Conservation (phyloP, 2,329 filamentous ascomycete species). For the Penicillium decumbens region DNA sequence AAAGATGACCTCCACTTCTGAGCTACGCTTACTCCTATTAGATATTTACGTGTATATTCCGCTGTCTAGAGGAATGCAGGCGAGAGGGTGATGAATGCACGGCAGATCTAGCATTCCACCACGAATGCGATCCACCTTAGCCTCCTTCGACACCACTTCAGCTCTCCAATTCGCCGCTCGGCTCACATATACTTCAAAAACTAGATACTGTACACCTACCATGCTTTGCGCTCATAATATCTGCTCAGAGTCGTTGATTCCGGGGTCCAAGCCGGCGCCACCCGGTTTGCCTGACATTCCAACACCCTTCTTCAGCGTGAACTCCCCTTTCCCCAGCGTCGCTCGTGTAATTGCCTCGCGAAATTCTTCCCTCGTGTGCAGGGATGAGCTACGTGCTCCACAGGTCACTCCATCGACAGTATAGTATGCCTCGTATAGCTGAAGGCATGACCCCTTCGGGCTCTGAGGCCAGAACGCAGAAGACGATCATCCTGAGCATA, state of each 20-base stretch:
- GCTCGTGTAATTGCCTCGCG: not conserved
- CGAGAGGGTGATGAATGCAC: constrained; percentile 11
- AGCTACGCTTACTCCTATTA: not conserved
- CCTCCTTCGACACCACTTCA: not conserved
- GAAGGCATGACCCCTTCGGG: constrained; percentile 1
- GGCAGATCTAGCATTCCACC: constrained; percentile 12
- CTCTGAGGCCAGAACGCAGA: not conserved
- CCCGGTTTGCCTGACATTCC: constrained; percentile 8
- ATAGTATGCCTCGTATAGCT: not conserved
- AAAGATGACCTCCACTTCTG: not conserved
- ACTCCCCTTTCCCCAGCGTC: constrained; percentile 4
- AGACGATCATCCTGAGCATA: constrained; percentile 10
- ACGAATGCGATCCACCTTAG: not conserved
- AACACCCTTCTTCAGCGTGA: not conserved
- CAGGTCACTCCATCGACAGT: not conserved
- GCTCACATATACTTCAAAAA: not conserved
- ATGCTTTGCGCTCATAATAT: not conserved
- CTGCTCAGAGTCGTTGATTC: not conserved
- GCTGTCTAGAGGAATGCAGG: constrained; percentile 12
- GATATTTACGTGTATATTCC: not conserved
- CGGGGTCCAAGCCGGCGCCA: not conserved
- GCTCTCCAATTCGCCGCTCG: not conserved
- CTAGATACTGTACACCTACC: not conserved
- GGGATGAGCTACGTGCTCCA: constrained; percentile 11
- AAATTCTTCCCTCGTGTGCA: constrained; percentile 2